These are phyloP conservation scores for Graphiopsis chlorocephala DNA, from an alignment of 2,329 filamentous ascomycete species.

Conservation along the genomic window DNA sequence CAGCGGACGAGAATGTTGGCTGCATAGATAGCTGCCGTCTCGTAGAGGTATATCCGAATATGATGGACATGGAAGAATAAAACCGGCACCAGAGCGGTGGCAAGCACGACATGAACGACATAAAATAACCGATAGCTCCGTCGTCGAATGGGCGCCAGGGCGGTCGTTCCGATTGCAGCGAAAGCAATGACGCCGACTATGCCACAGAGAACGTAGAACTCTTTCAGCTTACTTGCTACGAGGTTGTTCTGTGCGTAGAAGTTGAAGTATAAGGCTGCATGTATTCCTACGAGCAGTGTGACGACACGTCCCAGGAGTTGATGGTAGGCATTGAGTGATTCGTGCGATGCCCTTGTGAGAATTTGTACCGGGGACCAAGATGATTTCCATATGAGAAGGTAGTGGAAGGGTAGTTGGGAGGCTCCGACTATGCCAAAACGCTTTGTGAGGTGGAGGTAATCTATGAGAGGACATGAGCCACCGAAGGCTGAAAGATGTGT, in stretches of 20 bases:
- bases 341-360: constrained; percentile 54
- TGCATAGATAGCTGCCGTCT: constrained; percentile 47
- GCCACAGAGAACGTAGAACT: constrained; percentile 58
- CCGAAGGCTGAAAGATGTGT: not conserved
- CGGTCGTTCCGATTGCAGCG: constrained; percentile 47
- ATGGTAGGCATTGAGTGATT: constrained; percentile 56
- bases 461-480: constrained; percentile 37
- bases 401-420: constrained; percentile 60
- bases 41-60: constrained; percentile 53
- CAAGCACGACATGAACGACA: constrained; percentile 53
- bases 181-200: constrained; percentile 48
- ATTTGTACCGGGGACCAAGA: constrained; percentile 51
- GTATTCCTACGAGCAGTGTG: constrained; percentile 49
- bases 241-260: constrained; percentile 55
- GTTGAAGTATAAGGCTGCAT: constrained; percentile 55
- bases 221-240: constrained; percentile 52
- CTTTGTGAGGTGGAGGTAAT: constrained; percentile 64
- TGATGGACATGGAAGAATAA: constrained; percentile 57
- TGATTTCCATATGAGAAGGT: constrained; percentile 54
- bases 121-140: constrained; percentile 56
- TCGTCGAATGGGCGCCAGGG: constrained; percentile 46
- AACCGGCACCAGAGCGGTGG: constrained; percentile 47
- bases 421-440: constrained; percentile 58
- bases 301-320: constrained; percentile 57
- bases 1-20: constrained; percentile 43